Percentiles rank a stretch among this genome's conserved stretches.
These are phyloP conservation scores for Camelina hispida DNA, from an alignment of 345 rosid genomes.

Conservation along the genomic window DNA sequence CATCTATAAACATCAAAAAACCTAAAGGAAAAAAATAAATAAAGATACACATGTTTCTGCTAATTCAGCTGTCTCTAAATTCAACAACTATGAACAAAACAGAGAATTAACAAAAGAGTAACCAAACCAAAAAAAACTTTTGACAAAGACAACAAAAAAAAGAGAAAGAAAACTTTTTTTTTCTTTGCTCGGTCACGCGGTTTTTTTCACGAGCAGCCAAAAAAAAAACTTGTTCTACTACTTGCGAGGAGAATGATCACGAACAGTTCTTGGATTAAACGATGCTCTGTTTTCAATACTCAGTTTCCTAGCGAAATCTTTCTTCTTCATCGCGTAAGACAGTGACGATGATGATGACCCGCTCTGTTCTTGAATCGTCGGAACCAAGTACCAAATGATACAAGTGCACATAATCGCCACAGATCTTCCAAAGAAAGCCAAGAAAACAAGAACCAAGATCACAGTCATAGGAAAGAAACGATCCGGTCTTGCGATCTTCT, in stretches of 20 bases:
- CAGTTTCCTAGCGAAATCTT: conserved; percentile 47
- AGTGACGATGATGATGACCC: conserved; percentile 35
- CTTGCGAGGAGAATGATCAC: conserved; percentile 18
- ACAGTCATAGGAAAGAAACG: conserved; percentile 55
- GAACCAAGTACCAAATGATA: conserved; percentile 69
- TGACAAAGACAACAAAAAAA: neutral
- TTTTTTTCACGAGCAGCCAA: conserved; percentile 38
- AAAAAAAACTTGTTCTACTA: conserved; percentile 33
- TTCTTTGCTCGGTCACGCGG: conserved; percentile 21
- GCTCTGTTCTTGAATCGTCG: conserved; percentile 47
- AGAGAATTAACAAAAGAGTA: conserved; percentile 6
- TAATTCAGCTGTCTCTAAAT: conserved; percentile 36
- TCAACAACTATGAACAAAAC: conserved; percentile 33
- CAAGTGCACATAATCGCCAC: conserved; percentile 61
- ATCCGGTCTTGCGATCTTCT: conserved; percentile 51
- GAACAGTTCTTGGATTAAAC: conserved; percentile 46
- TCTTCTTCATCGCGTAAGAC: conserved; percentile 51
- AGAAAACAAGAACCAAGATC: conserved; percentile 57
- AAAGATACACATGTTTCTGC: conserved; percentile 17
- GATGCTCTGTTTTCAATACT: conserved; percentile 45
- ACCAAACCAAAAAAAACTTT: conserved; percentile 15
- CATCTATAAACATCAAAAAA: conserved; percentile 2
- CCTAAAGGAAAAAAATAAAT: neutral
- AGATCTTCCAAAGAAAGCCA: conserved; percentile 70
- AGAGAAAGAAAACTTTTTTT: neutral